A percentile compares a stretch with the other conserved stretches of the same genome.
phyloP scores from a whole-genome alignment of 2,329 filamentous ascomycete genomes.

The Dactylellina drechsleri region DNA sequence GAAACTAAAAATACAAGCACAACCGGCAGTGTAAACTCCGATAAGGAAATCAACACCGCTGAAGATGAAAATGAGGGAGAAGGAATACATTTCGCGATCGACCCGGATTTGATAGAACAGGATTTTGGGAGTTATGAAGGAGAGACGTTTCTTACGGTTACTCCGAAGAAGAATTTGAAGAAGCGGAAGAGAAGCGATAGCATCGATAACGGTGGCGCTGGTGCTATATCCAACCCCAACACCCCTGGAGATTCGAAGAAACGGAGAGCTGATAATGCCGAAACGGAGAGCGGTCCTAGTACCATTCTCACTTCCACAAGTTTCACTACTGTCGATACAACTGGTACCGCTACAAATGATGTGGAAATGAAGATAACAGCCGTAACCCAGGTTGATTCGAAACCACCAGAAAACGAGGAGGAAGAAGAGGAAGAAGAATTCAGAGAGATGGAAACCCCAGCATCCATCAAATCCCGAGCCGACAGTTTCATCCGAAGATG shows the following conservation, averaged over 20 bases:
- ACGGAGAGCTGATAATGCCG: conserved; percentile 51
- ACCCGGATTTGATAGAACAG: conserved; percentile 73
- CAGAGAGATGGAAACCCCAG: conserved; percentile 73
- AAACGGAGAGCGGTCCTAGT: conserved; percentile 55
- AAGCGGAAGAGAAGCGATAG: conserved; percentile 60
- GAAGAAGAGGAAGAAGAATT: conserved; percentile 64
- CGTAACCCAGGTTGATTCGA: conserved; percentile 18
- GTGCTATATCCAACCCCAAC: background rate
- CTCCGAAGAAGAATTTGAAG: conserved; percentile 41
- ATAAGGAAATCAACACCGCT: background rate
- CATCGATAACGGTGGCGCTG: conserved; percentile 45
- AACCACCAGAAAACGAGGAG: conserved; percentile 52
- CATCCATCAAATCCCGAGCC: conserved; percentile 73
- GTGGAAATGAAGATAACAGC: conserved; percentile 21
- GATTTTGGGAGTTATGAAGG: conserved; percentile 79
- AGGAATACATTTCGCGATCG: conserved; percentile 29
- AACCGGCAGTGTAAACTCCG: conserved; percentile 60
- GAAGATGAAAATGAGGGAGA: conserved; percentile 7
- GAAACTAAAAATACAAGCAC: conserved; percentile 60
- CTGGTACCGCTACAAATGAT: conserved; percentile 6
- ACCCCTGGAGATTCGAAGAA: conserved; percentile 35
- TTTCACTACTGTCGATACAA: background rate
- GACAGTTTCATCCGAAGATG: conserved; percentile 74
- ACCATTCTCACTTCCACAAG: background rate
- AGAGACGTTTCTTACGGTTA: conserved; percentile 64